These are phyloP conservation scores for Boletus barrowsii DNA, from an alignment of 768 basidiomycete genomes.

Conservation along the genomic window DNA sequence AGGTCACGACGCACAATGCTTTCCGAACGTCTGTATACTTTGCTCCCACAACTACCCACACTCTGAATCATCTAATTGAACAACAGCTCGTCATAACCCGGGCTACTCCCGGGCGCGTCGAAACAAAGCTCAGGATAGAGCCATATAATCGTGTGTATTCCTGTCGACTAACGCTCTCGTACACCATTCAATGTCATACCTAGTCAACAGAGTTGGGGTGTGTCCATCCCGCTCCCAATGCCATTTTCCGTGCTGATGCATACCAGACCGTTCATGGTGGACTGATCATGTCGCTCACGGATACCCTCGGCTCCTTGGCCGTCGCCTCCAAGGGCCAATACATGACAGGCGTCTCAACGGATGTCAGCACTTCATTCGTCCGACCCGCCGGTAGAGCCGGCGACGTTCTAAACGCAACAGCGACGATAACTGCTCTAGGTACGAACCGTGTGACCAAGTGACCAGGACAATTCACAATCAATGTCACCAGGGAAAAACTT, in stretches of 20 bases:
- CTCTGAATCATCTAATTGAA: neutral
- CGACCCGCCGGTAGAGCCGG: constrained; percentile 72
- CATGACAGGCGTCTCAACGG: constrained; percentile 87
- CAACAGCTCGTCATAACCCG: constrained; percentile 57
- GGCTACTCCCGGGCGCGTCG: constrained; percentile 70
- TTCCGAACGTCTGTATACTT: constrained; percentile 59
- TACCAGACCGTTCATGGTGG: constrained; percentile 70
- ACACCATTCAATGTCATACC: neutral
- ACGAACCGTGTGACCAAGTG: neutral
- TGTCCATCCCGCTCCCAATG: constrained; percentile 20
- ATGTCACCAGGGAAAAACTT: constrained; percentile 61
- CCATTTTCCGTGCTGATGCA: neutral
- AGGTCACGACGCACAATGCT: constrained; percentile 81
- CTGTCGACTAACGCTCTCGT: neutral
- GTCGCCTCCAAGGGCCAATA: constrained; percentile 77
- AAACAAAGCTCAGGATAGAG: constrained; percentile 70
- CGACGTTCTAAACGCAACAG: constrained; percentile 63
- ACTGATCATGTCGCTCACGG: constrained; percentile 76
- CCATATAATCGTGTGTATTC: constrained; percentile 61
- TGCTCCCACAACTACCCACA: neutral
- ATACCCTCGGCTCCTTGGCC: constrained; percentile 82
- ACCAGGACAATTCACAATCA: neutral
- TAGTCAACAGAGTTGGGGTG: constrained; percentile 84
- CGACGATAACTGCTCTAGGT: constrained; percentile 71
- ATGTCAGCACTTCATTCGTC: constrained; percentile 76